phyloP scores from a whole-genome alignment of 2,329 filamentous ascomycete species.

The Fusarium tjaetaba region DNA sequence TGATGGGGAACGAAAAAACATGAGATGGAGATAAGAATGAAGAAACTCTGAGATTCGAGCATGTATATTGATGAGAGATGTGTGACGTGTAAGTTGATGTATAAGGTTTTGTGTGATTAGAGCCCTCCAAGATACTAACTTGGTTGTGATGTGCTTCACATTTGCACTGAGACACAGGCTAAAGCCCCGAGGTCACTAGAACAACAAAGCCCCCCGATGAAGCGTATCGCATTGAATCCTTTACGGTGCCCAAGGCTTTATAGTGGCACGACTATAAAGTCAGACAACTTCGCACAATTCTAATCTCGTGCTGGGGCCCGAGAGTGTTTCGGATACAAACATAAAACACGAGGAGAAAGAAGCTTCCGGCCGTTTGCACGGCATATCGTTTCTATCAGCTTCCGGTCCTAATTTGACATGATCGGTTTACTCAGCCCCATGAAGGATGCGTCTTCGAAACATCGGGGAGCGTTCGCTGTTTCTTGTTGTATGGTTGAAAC shows the following conservation, averaged over 20 bases:
- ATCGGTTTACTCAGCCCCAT: slow-evolving; percentile 8
- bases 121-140: neutral
- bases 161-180: neutral
- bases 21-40: slow-evolving; percentile 25
- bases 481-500: slow-evolving; percentile 12
- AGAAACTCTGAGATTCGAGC: neutral
- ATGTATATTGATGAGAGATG: neutral
- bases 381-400: slow-evolving; percentile 2
- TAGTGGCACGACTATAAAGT: neutral
- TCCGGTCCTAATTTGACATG: slow-evolving; percentile 11
- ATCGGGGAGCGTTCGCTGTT: neutral
- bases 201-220: neutral
- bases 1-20: slow-evolving; percentile 28
- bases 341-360: slow-evolving; percentile 14
- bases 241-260: neutral
- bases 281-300: neutral
- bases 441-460: slow-evolving; percentile 5
- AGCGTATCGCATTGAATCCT: neutral
- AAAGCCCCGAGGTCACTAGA: neutral
- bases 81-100: neutral
- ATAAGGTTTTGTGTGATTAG: neutral
- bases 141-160: neutral
- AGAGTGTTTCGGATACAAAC: slow-evolving; percentile 23
- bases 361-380: neutral
- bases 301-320: slow-evolving; percentile 9